Percentiles rank a stretch among this genome's conserved stretches.
Evolutionary conservation across 495 filamentous ascomycete species (phyloP).

Genomic region (Lophiotrema nucula): DNA sequence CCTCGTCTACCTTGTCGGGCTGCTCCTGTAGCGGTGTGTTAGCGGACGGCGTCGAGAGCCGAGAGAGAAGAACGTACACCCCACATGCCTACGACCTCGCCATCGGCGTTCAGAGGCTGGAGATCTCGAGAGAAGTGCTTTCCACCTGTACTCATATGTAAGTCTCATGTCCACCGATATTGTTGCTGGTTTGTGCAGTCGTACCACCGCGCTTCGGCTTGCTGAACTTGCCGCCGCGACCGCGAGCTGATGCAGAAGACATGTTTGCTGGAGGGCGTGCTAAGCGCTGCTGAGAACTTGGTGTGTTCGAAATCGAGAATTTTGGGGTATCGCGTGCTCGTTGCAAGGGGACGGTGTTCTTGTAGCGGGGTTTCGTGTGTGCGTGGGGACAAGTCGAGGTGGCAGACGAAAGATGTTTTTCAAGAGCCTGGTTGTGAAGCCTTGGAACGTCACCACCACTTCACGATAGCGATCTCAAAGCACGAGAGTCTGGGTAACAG

Average conservation of each 20-base stretch:
- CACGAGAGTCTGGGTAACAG: too few species aligned
- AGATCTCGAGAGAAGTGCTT: conserved; percentile 93
- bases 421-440: too few species aligned
- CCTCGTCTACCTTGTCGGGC: conserved; percentile 43
- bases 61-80: conserved; percentile 50
- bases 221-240: conserved; percentile 87
- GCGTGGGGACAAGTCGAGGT: too few species aligned
- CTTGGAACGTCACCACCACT: too few species aligned
- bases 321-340: too few species aligned
- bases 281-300: too few species aligned
- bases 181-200: conserved; percentile 8
- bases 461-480: too few species aligned
- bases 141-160: conserved; percentile 62
- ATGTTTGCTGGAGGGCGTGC: conserved; percentile 48
- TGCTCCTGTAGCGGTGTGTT: conserved; percentile 44
- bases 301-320: too few species aligned
- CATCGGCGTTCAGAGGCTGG: conserved; percentile 79
- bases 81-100: conserved; percentile 76
- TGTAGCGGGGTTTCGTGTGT: too few species aligned
- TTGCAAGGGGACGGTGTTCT: too few species aligned
- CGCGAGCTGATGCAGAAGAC: conserved; percentile 57
- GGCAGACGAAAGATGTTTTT: too few species aligned
- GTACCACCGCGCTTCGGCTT: conserved; percentile 84
- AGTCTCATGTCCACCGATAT: background rate
- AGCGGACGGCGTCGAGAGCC: background rate